Evolutionary conservation across 164 flowering plant genomes (phyloP), one percentile per base, ranked within the genome.

Genomic region (Nelumbo lutea): DNA sequence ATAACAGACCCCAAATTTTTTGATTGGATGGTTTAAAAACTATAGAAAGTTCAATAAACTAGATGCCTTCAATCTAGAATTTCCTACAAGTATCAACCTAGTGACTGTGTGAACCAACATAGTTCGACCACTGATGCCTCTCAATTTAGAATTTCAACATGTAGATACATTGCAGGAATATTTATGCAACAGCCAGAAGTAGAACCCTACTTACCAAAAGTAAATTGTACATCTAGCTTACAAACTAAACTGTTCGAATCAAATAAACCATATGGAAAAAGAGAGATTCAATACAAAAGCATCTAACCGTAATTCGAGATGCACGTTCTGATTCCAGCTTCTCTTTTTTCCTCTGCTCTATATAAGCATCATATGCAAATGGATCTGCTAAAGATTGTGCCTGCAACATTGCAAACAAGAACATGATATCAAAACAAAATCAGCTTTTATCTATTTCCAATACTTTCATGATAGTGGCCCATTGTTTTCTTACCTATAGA

Each of bases 231-330:
- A 53, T 14, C 4, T 11, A 9, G 4, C 14, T 11, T 15, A 46
- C 7, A 10, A 53, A 3, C 57, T 11, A 53, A 53, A 11, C 4
- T 14, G 14, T 11, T 9, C 3, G 57, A 11, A 9, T 4, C 13
- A 53, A 53, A 53, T 14, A 9, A 53, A 11, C 14, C n/a, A 53
- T 2, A 42, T 6, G 13, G 40, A 61, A 6, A 61, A 6, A 4
- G 13, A 5, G 2, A 40, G 5, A 61, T 14, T 13, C 6, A 11
- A 27, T 5, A 47, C 9, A 38, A 56, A 69, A 15, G 55, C 11
- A 74, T 76, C 87, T 74, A 1, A 95, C 99, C 78, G 99, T 86
- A 71, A 95, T 92, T 68, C 97, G 84, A 59, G 82, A 70, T 11
- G 80, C 78, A 71, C 85, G 88, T 66, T 84, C 85, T 1, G 70